Evolutionary conservation across 345 rosid genomes (phyloP).

Genomic region (Eutrema yunnanense): DNA sequence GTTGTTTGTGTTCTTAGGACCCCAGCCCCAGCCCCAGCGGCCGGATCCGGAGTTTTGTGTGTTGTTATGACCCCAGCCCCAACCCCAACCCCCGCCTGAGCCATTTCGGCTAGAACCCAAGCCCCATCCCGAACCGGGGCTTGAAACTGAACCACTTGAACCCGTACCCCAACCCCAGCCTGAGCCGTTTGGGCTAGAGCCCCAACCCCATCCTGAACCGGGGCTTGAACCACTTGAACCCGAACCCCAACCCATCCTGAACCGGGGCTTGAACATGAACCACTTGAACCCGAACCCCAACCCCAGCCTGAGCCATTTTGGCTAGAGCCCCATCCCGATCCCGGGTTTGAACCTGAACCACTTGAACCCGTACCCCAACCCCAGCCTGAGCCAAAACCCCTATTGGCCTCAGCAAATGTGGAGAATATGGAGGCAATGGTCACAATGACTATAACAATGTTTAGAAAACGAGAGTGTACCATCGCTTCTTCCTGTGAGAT

Average conservation of each 20-base stretch:
- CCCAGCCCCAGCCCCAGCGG: not conserved
- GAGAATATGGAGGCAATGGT: conserved; percentile 1
- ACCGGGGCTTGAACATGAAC: not conserved
- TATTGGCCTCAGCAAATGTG: conserved; percentile 22
- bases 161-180: conserved; percentile 29
- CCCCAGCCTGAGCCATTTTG: conserved; percentile 1
- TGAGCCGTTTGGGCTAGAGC: not conserved
- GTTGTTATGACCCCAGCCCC: not conserved
- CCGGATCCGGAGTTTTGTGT: no score
- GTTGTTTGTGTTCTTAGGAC: not conserved
- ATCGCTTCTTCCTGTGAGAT: not conserved
- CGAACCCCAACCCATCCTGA: conserved; percentile 15
- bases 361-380: conserved; percentile 16
- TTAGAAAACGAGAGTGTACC: conserved; percentile 5
- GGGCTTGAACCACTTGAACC: not conserved
- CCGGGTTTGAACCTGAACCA: conserved; percentile 13
- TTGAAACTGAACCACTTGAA: conserved; percentile 20
- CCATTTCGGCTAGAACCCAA: not conserved
- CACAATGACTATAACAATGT: conserved; percentile 5
- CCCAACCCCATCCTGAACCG: not conserved
- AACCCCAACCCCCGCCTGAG: conserved; percentile 21
- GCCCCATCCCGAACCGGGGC: not conserved
- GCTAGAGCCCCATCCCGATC: not conserved
- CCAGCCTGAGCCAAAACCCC: conserved; percentile 30
- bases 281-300: conserved; percentile 25